These are phyloP conservation scores for Zarea fungicola DNA, from an alignment of 2,329 filamentous ascomycete genomes.

Conservation along the genomic window DNA sequence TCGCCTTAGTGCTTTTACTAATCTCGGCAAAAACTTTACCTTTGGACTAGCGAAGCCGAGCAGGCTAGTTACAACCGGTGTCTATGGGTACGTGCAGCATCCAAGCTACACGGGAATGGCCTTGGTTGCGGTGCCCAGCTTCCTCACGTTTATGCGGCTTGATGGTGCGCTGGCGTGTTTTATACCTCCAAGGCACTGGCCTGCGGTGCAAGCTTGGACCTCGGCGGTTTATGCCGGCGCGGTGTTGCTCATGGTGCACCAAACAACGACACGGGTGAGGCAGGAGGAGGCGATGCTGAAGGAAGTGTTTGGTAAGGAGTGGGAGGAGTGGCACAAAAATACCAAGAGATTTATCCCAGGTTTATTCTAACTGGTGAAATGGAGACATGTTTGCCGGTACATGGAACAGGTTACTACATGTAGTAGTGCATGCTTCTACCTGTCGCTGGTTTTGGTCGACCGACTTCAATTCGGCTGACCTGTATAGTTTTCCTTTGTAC, in stretches of 20 bases:
- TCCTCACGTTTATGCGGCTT: slow-evolving; percentile 28
- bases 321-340: slow-evolving; percentile 41
- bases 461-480: too few species aligned
- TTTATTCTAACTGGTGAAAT: slow-evolving; percentile 35
- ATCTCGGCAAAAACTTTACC: slow-evolving; percentile 48
- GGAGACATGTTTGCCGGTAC: too few species aligned
- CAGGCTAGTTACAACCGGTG: slow-evolving; percentile 37
- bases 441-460: too few species aligned
- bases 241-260: slow-evolving; percentile 17
- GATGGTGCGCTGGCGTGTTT: slow-evolving; percentile 37
- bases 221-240: neutral
- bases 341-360: slow-evolving; percentile 47
- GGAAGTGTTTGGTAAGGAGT: slow-evolving; percentile 40
- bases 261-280: slow-evolving; percentile 31
- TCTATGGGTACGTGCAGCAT: slow-evolving; percentile 47
- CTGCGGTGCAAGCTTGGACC: slow-evolving; percentile 4
- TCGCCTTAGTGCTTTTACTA: slow-evolving; percentile 33
- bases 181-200: slow-evolving; percentile 23
- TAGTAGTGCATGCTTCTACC: too few species aligned
- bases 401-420: too few species aligned
- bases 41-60: slow-evolving; percentile 45
- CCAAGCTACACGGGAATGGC: slow-evolving; percentile 44
- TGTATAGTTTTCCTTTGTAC: too few species aligned
- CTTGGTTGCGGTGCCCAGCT: slow-evolving; percentile 28
- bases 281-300: slow-evolving; percentile 49